These are phyloP conservation scores for Raphanus sativus DNA, from an alignment of 345 rosid genomes.

Conservation along the genomic window DNA sequence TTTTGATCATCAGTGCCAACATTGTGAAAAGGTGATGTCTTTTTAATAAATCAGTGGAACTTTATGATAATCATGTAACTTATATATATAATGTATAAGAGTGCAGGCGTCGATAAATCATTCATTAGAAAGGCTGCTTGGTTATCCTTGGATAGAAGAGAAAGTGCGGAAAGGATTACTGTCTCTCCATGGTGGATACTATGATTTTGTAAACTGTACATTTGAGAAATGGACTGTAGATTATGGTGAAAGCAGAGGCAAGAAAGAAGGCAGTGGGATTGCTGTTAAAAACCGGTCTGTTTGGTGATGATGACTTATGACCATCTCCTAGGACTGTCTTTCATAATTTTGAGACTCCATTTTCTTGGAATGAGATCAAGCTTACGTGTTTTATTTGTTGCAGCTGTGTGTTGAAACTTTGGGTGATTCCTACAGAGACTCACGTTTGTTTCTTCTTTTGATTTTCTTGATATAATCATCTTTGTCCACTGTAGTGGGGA, in stretches of 20 bases:
- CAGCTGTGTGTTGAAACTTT: slow-evolving; percentile 15
- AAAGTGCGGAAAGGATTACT: slow-evolving; percentile 60
- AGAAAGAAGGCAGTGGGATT: slow-evolving; percentile 41
- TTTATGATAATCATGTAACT: not conserved
- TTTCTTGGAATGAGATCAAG: slow-evolving; percentile 11
- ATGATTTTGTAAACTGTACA: slow-evolving; percentile 72
- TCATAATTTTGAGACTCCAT: slow-evolving; percentile 3
- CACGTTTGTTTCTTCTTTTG: slow-evolving; percentile 1
- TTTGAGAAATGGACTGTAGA: slow-evolving; percentile 98
- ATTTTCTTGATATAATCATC: not conserved
- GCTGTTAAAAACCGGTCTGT: slow-evolving; percentile 56
- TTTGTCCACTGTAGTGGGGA: not conserved
- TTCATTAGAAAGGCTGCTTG: slow-evolving; percentile 71
- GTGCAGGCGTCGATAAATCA: slow-evolving; percentile 71
- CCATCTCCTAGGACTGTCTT: slow-evolving; percentile 2
- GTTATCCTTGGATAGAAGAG: slow-evolving; percentile 95
- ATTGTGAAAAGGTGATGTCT: slow-evolving; percentile 85
- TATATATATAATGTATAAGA: not conserved
- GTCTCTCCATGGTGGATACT: slow-evolving; percentile 88
- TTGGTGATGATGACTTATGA: slow-evolving; percentile 57
- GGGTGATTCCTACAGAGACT: not conserved
- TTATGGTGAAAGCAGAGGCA: slow-evolving; percentile 50
- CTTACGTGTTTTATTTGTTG: slow-evolving; percentile 13
- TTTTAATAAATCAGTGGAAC: not conserved
- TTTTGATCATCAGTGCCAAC: slow-evolving; percentile 83